These are phyloP conservation scores for Heimioporus punctisporus DNA, from an alignment of 1,284 basidiomycete species.

Conservation along the genomic window DNA sequence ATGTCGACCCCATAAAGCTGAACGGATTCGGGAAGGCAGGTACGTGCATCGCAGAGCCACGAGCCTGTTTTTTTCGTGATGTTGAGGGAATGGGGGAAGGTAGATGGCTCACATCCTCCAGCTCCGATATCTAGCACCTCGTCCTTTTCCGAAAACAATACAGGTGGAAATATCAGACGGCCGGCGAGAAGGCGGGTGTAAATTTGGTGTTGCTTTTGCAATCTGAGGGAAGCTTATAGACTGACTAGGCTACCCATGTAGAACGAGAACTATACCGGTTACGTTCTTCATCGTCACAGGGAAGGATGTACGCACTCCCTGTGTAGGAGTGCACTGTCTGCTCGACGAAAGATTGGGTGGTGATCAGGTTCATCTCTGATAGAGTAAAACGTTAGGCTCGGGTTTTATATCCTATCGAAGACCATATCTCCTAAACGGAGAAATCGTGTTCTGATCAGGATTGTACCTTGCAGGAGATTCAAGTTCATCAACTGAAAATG, in stretches of 20 bases:
- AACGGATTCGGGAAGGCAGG: slow-evolving; percentile 10
- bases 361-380: too few species aligned
- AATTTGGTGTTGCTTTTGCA: slow-evolving; percentile 15
- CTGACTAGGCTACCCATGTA: too few species aligned
- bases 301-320: slow-evolving; percentile 21
- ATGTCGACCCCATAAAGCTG: slow-evolving; percentile 26
- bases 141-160: slow-evolving; percentile 14
- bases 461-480: too few species aligned
- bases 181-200: slow-evolving; percentile 20
- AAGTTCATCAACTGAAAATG: too few species aligned
- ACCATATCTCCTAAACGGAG: too few species aligned
- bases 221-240: slow-evolving; percentile 3
- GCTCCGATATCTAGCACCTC: slow-evolving; percentile 26
- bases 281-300: slow-evolving; percentile 21
- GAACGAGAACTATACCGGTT: slow-evolving; percentile 5
- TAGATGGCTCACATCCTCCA: slow-evolving; percentile 17
- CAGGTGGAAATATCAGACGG: slow-evolving; percentile 23
- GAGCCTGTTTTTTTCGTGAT: slow-evolving; percentile 5
- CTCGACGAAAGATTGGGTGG: too few species aligned
- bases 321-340: slow-evolving; percentile 9
- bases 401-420: too few species aligned
- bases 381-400: too few species aligned
- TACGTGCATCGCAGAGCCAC: slow-evolving; percentile 23
- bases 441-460: too few species aligned
- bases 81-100: too few species aligned